A percentile compares a stretch with the other conserved stretches of the same genome.
Conservation (phyloP, 805 yeast species). For the Alloascoidea africana region DNA sequence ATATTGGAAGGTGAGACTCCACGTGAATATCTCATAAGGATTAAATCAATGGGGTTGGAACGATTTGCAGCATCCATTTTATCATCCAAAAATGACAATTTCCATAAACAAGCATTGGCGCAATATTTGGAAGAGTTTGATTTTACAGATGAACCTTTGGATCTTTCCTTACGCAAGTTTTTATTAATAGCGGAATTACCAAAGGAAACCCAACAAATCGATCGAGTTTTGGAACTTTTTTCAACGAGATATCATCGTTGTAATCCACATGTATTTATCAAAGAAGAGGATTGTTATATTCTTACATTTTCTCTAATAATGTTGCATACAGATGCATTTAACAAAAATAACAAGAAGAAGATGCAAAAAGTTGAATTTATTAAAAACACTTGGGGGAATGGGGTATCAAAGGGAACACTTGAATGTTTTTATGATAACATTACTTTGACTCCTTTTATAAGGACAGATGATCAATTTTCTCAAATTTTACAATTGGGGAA, state of each 20-base stretch:
- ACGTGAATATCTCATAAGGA: slow-evolving; percentile 16
- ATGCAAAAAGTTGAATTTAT: slow-evolving; percentile 53
- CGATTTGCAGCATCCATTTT: slow-evolving; percentile 15
- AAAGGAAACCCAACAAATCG: slow-evolving; percentile 63
- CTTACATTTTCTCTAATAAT: slow-evolving; percentile 50
- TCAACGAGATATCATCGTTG: slow-evolving; percentile 32
- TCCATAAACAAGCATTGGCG: slow-evolving; percentile 15
- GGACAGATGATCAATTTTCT: slow-evolving; percentile 20
- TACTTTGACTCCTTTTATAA: slow-evolving; percentile 39
- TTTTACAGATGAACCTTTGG: slow-evolving; percentile 42
- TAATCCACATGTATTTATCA: slow-evolving; percentile 22
- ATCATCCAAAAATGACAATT: slow-evolving; percentile 15
- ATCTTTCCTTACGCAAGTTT: slow-evolving; percentile 46
- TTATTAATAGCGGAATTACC: slow-evolving; percentile 47
- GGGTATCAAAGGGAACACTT: slow-evolving; percentile 20
- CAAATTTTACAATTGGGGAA: slow-evolving; percentile 9
- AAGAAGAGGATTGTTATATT: slow-evolving; percentile 41
- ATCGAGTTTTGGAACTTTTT: slow-evolving; percentile 45
- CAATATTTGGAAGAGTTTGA: slow-evolving; percentile 24
- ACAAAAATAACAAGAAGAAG: slow-evolving; percentile 48
- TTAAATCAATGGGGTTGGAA: slow-evolving; percentile 10
- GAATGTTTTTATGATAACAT: slow-evolving; percentile 57
- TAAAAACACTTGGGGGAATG: slow-evolving; percentile 23
- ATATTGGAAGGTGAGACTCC: slow-evolving; percentile 18
- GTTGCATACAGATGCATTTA: slow-evolving; percentile 63